Conservation (phyloP, 1,284 basidiomycete species). For the Trichosporon asahii region DNA sequence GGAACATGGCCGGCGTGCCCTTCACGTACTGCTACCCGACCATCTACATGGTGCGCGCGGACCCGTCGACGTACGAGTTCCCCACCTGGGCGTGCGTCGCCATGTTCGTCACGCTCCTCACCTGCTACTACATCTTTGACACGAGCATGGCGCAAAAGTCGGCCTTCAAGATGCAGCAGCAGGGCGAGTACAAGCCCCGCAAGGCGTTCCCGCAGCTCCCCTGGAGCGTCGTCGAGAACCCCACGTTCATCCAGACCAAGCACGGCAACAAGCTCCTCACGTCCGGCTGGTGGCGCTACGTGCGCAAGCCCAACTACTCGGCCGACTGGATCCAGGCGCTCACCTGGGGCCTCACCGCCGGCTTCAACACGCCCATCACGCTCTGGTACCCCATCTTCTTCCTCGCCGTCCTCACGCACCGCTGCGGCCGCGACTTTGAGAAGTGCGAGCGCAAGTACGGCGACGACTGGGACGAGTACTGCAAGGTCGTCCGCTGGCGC, state of each 20-base stretch:
- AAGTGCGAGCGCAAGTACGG: constrained; percentile 91
- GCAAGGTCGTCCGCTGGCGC: constrained; percentile 75
- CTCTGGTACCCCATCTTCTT: constrained; percentile 96
- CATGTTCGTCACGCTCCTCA: constrained; percentile 62
- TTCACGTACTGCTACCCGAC: constrained; percentile 91
- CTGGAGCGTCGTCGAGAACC: constrained; percentile 78
- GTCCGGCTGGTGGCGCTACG: constrained; percentile 63
- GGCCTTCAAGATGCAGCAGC: constrained; percentile 94
- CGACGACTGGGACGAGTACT: constrained; percentile 90
- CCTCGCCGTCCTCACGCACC: constrained; percentile 80
- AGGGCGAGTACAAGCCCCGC: constrained; percentile 79
- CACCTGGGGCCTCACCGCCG: constrained; percentile 85
- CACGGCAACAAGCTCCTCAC: constrained; percentile 66
- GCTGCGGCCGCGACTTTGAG: constrained; percentile 86
- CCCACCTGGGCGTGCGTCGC: constrained; percentile 57
- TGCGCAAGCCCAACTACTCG: constrained; percentile 63
- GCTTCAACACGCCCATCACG: constrained; percentile 78
- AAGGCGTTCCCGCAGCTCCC: constrained; percentile 94
- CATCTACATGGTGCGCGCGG: constrained; percentile 95
- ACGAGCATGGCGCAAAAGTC: constrained; percentile 95
- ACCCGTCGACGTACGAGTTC: constrained; percentile 83
- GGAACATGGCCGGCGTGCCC: constrained; percentile 88
- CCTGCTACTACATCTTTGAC: constrained; percentile 88
- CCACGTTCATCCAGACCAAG: constrained; percentile 86
- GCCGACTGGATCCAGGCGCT: constrained; percentile 65